phyloP scores from a whole-genome alignment of 1,139 yeast species.

The Pichia sp. region DNA sequence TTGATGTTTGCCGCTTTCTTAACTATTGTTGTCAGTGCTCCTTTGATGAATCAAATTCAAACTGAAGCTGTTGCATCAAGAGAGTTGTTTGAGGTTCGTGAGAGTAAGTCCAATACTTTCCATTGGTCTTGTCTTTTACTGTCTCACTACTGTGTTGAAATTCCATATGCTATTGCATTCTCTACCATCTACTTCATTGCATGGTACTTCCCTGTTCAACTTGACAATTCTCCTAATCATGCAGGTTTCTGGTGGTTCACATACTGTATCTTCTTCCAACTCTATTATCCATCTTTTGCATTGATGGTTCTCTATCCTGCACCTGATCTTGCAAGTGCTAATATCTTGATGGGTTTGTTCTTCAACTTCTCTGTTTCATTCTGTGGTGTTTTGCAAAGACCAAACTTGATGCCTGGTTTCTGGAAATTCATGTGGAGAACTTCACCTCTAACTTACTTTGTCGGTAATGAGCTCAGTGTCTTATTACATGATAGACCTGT shows the following conservation, averaged over 20 bases:
- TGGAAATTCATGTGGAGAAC: conserved; percentile 65
- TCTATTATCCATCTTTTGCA: conserved; percentile 48
- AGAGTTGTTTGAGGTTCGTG: conserved; percentile 56
- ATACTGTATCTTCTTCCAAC: conserved; percentile 45
- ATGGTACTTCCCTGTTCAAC: conserved; percentile 52
- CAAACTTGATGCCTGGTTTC: conserved; percentile 52
- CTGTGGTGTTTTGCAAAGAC: conserved; percentile 60
- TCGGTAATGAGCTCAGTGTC: conserved; percentile 45
- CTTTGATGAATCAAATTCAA: conserved; percentile 50
- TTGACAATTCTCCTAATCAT: conserved; percentile 34
- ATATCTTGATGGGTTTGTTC: conserved; percentile 45
- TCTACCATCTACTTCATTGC: conserved; percentile 46
- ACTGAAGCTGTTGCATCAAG: conserved; percentile 47
- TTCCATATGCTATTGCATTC: conserved; percentile 48
- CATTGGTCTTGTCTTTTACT: conserved; percentile 55
- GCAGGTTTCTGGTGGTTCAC: conserved; percentile 49
- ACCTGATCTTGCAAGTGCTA: conserved; percentile 56
- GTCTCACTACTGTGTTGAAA: conserved; percentile 44
- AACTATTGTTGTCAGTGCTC: conserved; percentile 41
- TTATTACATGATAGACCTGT: conserved; percentile 50
- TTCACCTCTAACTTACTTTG: conserved; percentile 61
- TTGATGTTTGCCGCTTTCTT: conserved; percentile 46
- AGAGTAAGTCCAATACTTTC: conserved; percentile 55
- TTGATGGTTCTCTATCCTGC: conserved; percentile 45
- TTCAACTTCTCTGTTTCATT: conserved; percentile 48